Conservation (phyloP, 352 stramenopile genomes). For the Thraustochytrium sp. region DNA sequence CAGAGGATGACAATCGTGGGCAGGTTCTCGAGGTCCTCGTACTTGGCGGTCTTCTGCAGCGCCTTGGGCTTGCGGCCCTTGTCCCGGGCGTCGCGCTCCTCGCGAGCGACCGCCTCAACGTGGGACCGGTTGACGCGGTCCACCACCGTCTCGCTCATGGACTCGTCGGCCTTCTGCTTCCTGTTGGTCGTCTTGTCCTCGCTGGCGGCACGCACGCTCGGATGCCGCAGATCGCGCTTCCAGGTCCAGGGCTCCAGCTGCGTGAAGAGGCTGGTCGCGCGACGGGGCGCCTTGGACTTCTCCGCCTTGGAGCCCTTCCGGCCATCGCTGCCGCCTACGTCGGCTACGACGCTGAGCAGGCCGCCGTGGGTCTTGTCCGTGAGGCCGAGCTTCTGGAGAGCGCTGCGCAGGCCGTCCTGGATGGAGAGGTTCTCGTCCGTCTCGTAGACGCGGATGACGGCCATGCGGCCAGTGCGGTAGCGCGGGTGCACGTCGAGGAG, state of each 20-base stretch:
- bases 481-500: not conserved
- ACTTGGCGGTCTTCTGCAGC: not conserved
- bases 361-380: not conserved
- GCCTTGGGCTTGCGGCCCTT: not conserved
- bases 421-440: constrained; percentile 6
- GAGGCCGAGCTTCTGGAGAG: not conserved
- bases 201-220: too few relatives aligned
- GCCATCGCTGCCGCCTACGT: not conserved
- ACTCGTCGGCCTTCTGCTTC: not conserved
- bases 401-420: not conserved
- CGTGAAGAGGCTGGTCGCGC: not conserved
- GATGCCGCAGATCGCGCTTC: not conserved
- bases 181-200: too few relatives aligned
- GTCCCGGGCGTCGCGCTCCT: not conserved
- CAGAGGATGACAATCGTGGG: constrained; percentile 1
- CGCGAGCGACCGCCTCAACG: not conserved
- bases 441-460: not conserved
- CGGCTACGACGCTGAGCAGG: not conserved
- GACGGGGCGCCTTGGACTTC: not conserved
- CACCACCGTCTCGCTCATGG: not conserved
- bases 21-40: constrained; percentile 14
- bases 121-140: not conserved
- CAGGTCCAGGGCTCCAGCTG: not conserved
- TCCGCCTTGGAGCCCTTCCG: not conserved
- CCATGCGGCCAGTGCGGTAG: constrained; percentile 8